A percentile compares a stretch with the other conserved stretches of the same genome.
phyloP scores from a whole-genome alignment of 441 rosid genomes.

The Eutrema salsugineum region DNA sequence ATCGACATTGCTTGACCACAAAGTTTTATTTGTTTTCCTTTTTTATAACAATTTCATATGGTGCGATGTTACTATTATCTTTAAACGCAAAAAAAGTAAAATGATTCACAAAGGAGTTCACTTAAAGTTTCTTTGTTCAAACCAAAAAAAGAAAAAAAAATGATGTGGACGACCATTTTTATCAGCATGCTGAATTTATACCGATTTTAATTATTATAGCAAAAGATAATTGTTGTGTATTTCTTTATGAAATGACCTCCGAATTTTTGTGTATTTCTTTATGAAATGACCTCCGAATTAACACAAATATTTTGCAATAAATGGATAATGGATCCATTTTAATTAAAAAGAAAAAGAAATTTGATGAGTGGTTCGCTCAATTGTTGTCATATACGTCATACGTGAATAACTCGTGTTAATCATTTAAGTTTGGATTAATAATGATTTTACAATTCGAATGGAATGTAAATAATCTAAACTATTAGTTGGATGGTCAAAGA shows the following conservation, averaged over 20 bases:
- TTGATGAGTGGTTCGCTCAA: background rate
- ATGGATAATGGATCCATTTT: background rate
- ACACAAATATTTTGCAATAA: background rate
- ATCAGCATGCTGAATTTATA: constrained; percentile 7
- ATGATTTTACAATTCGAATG: background rate
- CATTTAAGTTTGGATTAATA: background rate
- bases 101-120: constrained; percentile 2
- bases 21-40: constrained; percentile 30
- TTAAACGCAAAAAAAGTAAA: background rate
- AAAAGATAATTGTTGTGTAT: background rate
- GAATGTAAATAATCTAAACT: background rate
- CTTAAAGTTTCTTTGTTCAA: background rate
- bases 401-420: background rate
- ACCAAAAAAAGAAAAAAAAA: background rate
- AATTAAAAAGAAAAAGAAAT: background rate
- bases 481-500: constrained; percentile 19
- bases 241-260: background rate
- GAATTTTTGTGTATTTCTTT: background rate
- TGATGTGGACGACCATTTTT: background rate
- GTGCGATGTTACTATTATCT: constrained; percentile 28
- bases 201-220: background rate
- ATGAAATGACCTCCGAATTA: background rate
- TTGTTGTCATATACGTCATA: constrained; percentile 3
- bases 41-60: constrained; percentile 1
- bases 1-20: constrained; percentile 31